Evolutionary conservation across 2,329 filamentous ascomycete genomes (phyloP).

Genomic region (Neoscytalidium dimidiatum): DNA sequence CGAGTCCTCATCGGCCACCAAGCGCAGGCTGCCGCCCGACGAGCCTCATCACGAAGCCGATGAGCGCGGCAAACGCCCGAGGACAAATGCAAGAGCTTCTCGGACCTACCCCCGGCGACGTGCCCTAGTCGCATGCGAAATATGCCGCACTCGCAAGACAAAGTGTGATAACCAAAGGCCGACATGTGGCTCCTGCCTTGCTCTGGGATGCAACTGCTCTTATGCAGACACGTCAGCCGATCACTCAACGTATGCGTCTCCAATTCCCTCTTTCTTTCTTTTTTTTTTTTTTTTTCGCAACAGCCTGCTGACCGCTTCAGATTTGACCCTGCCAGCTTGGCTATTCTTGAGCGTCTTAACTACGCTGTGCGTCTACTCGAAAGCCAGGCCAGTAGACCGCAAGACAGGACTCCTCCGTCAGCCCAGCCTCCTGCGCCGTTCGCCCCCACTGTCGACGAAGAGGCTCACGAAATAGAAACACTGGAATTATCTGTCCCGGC

Average conservation of each 20-base stretch:
- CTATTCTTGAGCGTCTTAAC: slow-evolving; percentile 35
- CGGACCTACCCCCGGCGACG: slow-evolving; percentile 12
- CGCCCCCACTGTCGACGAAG: slow-evolving; percentile 20
- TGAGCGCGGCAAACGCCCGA: background rate
- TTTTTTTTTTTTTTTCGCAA: too few species aligned
- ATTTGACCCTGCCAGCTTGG: slow-evolving; percentile 40
- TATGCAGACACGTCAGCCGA: slow-evolving; percentile 18
- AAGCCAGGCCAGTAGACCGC: background rate
- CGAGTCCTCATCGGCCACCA: background rate
- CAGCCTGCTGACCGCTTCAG: slow-evolving; percentile 24
- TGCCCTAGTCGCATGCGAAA: slow-evolving; percentile 16
- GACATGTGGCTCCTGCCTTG: slow-evolving; percentile 21
- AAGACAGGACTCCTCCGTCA: background rate
- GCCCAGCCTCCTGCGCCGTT: background rate
- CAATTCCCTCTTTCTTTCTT: background rate
- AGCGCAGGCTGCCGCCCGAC: background rate
- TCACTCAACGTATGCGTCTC: slow-evolving; percentile 12
- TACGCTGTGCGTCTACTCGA: slow-evolving; percentile 29
- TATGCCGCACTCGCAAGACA: slow-evolving; percentile 17
- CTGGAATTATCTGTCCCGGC: slow-evolving; percentile 1
- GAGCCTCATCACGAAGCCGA: background rate
- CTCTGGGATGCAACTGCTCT: slow-evolving; percentile 21
- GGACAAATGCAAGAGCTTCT: background rate
- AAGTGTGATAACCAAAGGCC: slow-evolving; percentile 26
- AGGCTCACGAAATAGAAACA: background rate